Base-by-base conservation (phyloP, 495 filamentous ascomycete species). In the Trichodelitschia bisporula region DNA sequence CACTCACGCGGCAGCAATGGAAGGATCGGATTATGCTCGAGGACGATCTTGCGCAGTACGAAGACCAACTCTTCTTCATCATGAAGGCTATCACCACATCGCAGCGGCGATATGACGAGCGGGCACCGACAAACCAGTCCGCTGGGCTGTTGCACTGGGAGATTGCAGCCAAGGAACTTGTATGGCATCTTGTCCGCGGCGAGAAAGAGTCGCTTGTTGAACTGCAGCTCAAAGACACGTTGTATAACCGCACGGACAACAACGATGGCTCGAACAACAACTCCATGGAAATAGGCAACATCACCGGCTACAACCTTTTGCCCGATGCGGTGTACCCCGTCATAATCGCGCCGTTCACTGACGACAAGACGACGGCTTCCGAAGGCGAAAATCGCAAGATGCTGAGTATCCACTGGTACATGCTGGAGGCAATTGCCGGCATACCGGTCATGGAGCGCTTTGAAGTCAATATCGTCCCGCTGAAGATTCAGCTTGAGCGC, bases 1-100 rank as follows among this genome's bases (percentile, higher is more conserved):
- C 75, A 32, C 53, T 99, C 26, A 89, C 95, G 43, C 71, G 69
- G 40, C 67, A 77, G 43, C 83, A 80, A 8, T 95, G 86, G 84
- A 64, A 84, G 37, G 82, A 92, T 46, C 66, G 80, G 19, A 53
- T 92, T 38, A 46, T 66, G 4, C 62, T 99, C 15, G 86, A 95
- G 42, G 70, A 76, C 25, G 86, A 99, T 43, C 57, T 99, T 32
- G 62, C 76, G 12, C 66, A 62, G 29, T 93, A 76, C 44, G 89
- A 95, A 44, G 89, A 99, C 43, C 89, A 99, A 51, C 54, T 99
- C 19, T 99, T 99, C 57, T 99, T 99, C 56, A 74, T 95, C 62
- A 93, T 95, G 89, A 93, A 99, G 41, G 86, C 86, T 14, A 95
- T 99, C 49, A 99, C 84, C 1, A 84, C 83, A 2, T 82, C 82